These are phyloP conservation scores for Meyerozyma guilliermondii DNA, from an alignment of 1,139 yeast genomes.

Conservation along the genomic window DNA sequence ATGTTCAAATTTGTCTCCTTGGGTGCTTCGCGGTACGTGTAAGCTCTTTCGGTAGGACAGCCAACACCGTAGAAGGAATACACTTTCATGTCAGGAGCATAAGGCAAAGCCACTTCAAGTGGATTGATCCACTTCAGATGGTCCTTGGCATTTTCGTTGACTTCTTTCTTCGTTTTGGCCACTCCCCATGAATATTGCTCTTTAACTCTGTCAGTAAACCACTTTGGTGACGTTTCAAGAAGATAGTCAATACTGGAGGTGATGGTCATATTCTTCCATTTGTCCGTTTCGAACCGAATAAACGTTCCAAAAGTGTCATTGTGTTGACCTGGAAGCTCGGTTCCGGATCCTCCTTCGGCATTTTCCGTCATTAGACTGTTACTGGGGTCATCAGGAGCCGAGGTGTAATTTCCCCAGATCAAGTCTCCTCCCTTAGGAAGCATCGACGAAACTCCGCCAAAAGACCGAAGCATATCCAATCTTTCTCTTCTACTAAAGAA, in stretches of 20 bases:
- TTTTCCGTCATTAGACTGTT: conserved; percentile 23
- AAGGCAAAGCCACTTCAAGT: conserved; percentile 81
- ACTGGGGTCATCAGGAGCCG: conserved; percentile 59
- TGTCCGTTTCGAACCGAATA: conserved; percentile 52
- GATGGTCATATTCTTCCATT: conserved; percentile 51
- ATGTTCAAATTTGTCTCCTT: conserved; percentile 53
- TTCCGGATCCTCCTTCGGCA: conserved; percentile 21
- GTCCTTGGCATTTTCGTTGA: conserved; percentile 57
- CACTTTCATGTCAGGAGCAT: conserved; percentile 88
- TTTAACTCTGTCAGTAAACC: conserved; percentile 63
- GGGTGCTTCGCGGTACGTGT: conserved; percentile 66
- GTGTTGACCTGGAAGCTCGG: conserved; percentile 21
- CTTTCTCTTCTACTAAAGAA: conserved; percentile 89
- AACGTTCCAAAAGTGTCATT: conserved; percentile 67
- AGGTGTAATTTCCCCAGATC: conserved; percentile 72
- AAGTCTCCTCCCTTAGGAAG: conserved; percentile 89
- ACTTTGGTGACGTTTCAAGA: conserved; percentile 60
- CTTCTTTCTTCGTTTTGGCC: conserved; percentile 55
- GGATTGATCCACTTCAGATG: conserved; percentile 91
- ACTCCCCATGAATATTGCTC: conserved; percentile 79
- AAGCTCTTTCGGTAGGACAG: conserved; percentile 91
- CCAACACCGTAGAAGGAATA: conserved; percentile 94
- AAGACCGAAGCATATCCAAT: conserved; percentile 74
- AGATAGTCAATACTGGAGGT: conserved; percentile 62
- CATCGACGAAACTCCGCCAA: conserved; percentile 96